A percentile compares a stretch with the other conserved stretches of the same genome.
phyloP scores from a whole-genome alignment of 305 asterid species.

The Solanum hybrid region DNA sequence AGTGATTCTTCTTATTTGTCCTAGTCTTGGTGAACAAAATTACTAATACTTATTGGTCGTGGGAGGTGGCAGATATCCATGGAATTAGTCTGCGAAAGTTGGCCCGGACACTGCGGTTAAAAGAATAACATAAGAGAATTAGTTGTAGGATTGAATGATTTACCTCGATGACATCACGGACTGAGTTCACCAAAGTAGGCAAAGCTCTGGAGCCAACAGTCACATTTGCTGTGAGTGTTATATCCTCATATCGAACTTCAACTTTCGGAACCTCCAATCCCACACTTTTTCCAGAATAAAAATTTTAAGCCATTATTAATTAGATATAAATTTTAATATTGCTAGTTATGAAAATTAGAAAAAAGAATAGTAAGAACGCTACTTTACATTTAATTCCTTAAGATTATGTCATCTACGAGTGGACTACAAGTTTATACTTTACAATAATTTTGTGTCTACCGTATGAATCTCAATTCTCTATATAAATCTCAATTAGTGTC shows the following conservation, averaged over 20 bases:
- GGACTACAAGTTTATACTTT: not conserved
- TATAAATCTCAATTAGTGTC: not conserved
- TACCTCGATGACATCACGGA: conserved; percentile 57
- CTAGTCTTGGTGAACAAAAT: not conserved
- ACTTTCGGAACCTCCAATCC: conserved; percentile 56
- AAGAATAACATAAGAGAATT: not conserved
- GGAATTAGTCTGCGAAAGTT: not conserved
- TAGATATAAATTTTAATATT: not conserved
- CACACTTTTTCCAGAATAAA: conserved; percentile 22
- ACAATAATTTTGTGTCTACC: not conserved
- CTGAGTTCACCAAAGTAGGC: conserved; percentile 53
- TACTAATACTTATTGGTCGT: not conserved
- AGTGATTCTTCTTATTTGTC: not conserved
- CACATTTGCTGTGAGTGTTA: conserved; percentile 43
- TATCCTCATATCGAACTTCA: conserved; percentile 60
- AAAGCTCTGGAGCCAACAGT: conserved; percentile 62
- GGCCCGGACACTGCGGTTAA: not conserved
- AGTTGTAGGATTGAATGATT: not conserved
- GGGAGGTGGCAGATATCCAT: not conserved
- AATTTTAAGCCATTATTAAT: not conserved
- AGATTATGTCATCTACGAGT: not conserved
- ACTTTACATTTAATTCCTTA: not conserved
- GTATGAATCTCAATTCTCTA: not conserved
- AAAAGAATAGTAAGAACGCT: not conserved
- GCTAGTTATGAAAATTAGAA: not conserved